Evolutionary conservation across 2,329 filamentous ascomycete genomes (phyloP), one percentile per base, ranked within the genome.

Genomic region (Fusarium devonianum): DNA sequence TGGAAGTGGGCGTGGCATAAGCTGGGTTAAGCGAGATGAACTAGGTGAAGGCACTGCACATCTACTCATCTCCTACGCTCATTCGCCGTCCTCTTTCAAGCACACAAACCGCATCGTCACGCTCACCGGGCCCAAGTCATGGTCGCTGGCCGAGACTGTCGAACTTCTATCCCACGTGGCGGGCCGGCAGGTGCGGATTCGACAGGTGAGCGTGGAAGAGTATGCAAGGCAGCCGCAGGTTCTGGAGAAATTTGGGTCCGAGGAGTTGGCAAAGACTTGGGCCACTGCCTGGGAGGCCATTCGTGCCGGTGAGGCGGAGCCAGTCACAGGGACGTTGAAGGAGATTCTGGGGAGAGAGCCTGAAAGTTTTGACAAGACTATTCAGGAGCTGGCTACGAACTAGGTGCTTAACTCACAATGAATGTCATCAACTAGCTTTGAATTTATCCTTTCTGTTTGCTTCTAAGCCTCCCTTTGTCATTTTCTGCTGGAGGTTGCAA

Each of bases 231-330:
- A 58, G 0, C 34, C 49, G 1, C 44, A 59, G 10, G 29, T 60
- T 2, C 30, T 40, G 7, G 17, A 10, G 4, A 48, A 50, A 2
- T 61, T 61, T 4, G 50, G 45, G 1, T 41, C 38, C 0, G 37
- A 46, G 7, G 37, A 56, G 0, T 30, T 45, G 1, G 53, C 57
- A 0, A 43, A 12, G 1, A 52, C 53, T 0, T 60, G 58, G 58
- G 58, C 58, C 11, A 60, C 58, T 4, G 58, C 58, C 2, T 60
- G 57, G 57, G 45, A 56, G 2, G 58, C 45, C 3, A 60, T 60
- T 1, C 33, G 19, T 10, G 53, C 36, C 3, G 53, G 58, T 1
- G 58, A 60, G n/a, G 46, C 57, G 1, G 7, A 35, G 7, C 26
- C 25, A 0, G 39, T 58, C 2, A 55, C 37, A 2, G 9, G 17